Conservation (phyloP, 768 basidiomycete genomes). For the Dendrothele bispora region DNA sequence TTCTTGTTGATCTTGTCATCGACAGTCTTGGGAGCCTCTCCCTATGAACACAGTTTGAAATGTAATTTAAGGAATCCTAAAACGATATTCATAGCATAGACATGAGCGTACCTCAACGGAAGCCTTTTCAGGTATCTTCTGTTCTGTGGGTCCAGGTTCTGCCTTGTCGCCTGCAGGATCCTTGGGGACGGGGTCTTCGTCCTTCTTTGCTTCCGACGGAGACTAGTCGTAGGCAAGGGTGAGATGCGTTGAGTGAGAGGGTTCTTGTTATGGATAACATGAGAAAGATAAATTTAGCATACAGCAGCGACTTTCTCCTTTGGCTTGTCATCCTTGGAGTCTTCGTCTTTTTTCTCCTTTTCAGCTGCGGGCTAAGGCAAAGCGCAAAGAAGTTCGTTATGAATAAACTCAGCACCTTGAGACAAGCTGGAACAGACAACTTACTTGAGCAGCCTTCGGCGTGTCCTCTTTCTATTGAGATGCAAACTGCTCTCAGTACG, state of each 20-base stretch:
- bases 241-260: too few species aligned
- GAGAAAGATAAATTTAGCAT: neutral
- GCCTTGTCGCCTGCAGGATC: slow-evolving; percentile 2
- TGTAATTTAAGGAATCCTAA: neutral
- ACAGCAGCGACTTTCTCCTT: neutral
- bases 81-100: neutral
- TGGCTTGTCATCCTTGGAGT: neutral
- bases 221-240: too few species aligned
- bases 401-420: neutral
- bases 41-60: neutral
- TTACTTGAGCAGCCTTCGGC: slow-evolving; percentile 4
- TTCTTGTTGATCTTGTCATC: slow-evolving; percentile 2
- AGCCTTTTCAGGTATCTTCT: neutral
- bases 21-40: slow-evolving; percentile 3
- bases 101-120: neutral
- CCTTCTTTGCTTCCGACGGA: neutral
- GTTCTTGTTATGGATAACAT: too few species aligned
- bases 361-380: neutral
- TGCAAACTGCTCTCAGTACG: neutral
- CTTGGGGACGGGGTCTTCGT: neutral
- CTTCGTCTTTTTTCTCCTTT: neutral
- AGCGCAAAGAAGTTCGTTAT: neutral
- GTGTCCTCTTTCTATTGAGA: neutral
- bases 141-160: slow-evolving; percentile 5
- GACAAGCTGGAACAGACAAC: neutral